Evolutionary conservation across 306 rosid genomes (phyloP).

Genomic region (Lathyrus oleraceus): DNA sequence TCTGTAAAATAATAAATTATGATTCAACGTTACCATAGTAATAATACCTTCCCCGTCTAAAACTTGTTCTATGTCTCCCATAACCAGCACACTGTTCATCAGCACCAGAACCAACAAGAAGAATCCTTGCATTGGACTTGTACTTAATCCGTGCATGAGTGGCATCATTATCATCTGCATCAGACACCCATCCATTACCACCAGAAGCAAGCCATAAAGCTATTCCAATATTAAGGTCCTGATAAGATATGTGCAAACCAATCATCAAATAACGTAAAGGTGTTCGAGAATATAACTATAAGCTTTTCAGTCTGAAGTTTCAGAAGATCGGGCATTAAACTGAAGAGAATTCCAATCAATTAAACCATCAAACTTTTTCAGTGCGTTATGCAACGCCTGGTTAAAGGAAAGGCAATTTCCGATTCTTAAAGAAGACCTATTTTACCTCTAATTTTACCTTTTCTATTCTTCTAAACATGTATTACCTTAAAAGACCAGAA

Average conservation of each 20-base stretch:
- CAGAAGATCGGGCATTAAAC: neutral
- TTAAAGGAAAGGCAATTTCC: conserved; percentile 10
- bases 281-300: conserved; percentile 5
- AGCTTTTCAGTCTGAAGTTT: conserved; percentile 22
- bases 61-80: conserved; percentile 92
- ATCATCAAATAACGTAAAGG: conserved; percentile 22
- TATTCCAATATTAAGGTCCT: conserved; percentile 93
- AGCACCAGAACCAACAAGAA: conserved; percentile 97
- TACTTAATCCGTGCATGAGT: conserved; percentile 55
- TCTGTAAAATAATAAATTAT: conserved; percentile 8
- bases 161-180: conserved; percentile 45
- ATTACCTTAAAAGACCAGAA: conserved; percentile 11
- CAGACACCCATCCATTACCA: conserved; percentile 80
- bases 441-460: neutral
- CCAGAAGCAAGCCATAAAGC: conserved; percentile 92
- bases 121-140: conserved; percentile 84
- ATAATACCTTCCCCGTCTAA: conserved; percentile 77
- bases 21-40: conserved; percentile 29
- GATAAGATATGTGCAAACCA: conserved; percentile 31
- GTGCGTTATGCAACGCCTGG: conserved; percentile 6
- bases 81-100: conserved; percentile 99
- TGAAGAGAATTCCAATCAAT: neutral
- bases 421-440: neutral
- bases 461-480: neutral
- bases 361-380: neutral